Percentiles rank a stretch among this genome's conserved stretches.
Conservation (phyloP, 192 early-diverging fungal genomes). For the Fimicolochytrium jonesii region DNA sequence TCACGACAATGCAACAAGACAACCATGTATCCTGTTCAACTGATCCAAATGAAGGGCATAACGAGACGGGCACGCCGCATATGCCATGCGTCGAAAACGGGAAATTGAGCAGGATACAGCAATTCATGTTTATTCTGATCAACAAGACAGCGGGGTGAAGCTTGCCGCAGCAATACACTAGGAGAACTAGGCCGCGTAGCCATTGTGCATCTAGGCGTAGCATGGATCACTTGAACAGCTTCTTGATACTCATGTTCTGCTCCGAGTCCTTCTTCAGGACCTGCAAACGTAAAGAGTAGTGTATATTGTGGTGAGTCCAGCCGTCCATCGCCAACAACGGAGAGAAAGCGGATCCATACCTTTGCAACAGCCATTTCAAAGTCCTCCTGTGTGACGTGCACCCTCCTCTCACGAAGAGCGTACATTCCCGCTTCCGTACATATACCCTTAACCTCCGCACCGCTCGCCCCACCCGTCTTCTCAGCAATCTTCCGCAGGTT, state of each 20-base stretch:
- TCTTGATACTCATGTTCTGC: conserved; percentile 92
- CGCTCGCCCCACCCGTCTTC: conserved; percentile 93
- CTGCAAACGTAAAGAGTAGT: conserved; percentile 12
- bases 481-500: conserved; percentile 94
- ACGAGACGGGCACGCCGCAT: too few relatives aligned
- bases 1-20: too few relatives aligned
- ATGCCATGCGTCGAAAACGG: too few relatives aligned
- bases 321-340: background rate
- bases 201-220: too few relatives aligned
- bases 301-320: conserved; percentile 2
- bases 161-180: too few relatives aligned
- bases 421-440: conserved; percentile 99
- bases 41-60: too few relatives aligned
- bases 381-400: conserved; percentile 99
- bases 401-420: conserved; percentile 92
- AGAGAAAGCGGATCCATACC: conserved; percentile 30
- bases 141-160: too few relatives aligned
- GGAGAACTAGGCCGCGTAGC: too few relatives aligned
- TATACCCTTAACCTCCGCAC: conserved; percentile 97
- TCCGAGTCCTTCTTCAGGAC: conserved; percentile 98
- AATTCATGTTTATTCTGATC: too few relatives aligned
- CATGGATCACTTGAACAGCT: conserved; percentile 98
- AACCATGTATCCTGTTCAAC: too few relatives aligned
- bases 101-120: too few relatives aligned
- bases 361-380: conserved; percentile 99